A percentile compares a stretch with the other conserved stretches of the same genome.
phyloP scores from a whole-genome alignment of 352 stramenopile genomes.

The Globisporangium viniferum region DNA sequence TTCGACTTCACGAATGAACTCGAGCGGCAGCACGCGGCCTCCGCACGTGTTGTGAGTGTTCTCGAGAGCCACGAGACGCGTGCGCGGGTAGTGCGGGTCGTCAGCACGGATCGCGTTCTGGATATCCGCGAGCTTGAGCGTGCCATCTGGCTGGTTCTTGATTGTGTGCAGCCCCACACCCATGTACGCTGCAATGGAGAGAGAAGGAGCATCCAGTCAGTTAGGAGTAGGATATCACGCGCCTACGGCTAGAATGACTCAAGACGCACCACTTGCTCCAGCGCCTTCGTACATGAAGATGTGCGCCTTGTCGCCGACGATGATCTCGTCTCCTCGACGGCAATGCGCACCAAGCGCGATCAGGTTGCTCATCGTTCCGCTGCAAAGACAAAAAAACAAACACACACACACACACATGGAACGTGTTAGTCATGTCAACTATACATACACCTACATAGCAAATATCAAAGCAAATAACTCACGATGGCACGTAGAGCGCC shows the following conservation, averaged over 20 bases:
- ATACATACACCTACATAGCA: not conserved
- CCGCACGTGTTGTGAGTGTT: constrained; percentile 98
- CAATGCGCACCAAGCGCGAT: constrained; percentile 94
- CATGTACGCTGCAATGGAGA: constrained; percentile 62
- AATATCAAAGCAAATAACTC: constrained; percentile 21
- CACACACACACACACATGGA: too few relatives aligned
- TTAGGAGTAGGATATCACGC: not conserved
- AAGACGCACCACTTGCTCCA: constrained; percentile 68
- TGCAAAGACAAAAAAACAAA: constrained; percentile 17
- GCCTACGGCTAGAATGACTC: not conserved
- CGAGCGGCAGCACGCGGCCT: constrained; percentile 82
- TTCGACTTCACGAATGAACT: constrained; percentile 80
- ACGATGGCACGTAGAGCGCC: constrained; percentile 95
- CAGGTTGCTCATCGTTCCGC: constrained; percentile 97
- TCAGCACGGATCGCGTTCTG: constrained; percentile 65
- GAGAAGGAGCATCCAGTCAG: not conserved
- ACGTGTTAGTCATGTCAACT: not conserved
- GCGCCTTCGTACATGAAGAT: constrained; percentile 97
- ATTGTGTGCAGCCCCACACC: constrained; percentile 89
- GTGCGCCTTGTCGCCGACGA: constrained; percentile 93
- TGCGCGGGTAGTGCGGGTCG: constrained; percentile 81
- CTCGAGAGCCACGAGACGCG: constrained; percentile 92
- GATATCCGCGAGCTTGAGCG: constrained; percentile 83
- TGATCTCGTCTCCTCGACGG: constrained; percentile 91
- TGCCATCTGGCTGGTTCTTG: constrained; percentile 84